Base-by-base conservation (phyloP, 208 protist species). In the Leishmania aethiopica region DNA sequence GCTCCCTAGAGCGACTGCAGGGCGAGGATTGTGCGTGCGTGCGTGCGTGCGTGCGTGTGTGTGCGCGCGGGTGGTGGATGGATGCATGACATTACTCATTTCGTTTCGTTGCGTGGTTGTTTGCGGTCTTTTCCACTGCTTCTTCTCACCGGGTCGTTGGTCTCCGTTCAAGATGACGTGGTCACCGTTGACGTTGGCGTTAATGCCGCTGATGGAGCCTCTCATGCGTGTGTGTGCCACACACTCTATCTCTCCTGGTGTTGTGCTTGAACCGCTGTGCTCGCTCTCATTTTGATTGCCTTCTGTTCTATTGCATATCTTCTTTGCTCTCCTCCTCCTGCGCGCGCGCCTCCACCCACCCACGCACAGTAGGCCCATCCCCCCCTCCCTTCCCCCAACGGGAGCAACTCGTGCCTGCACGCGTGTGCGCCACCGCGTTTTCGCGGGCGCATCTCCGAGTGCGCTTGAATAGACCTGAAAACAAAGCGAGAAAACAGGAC, bases 71-170 rank as follows among this genome's bases (percentile, higher is more conserved):
- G 49, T 4, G 42, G 13, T 7, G 47, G 5, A 47, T 22, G 42
- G 3, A 42, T 45, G 32, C 3, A 37, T 13, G 66, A 2, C 6
- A 6, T n/a, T 42, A 32, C 66, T 32, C 53, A 53, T 35, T 66
- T 42, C 28, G 6, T 55, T 70, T 51, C 10, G 7, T 47, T 55
- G 3, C 60, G 49, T 76, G 17, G 28, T 42, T 82, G 66, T 79
- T n/a, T 75, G 76, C 62, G 45, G 2, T 72, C 45, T 57, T 75
- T 85, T 32, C 2, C 47, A n/a, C 22, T 62, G 0, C n/a, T 66
- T 11, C 67, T 75, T 42, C 76, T 67, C 28, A 17, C 70, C n/a
- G 47, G 22, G 45, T 66, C 67, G 69, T 51, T 25, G 22, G 22
- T 17, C 11, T n/a, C 42, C 19, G 67, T 72, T 59, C 47, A 49